These are phyloP conservation scores for Litsea cubeba DNA, from an alignment of 164 flowering plant genomes.

Conservation along the genomic window DNA sequence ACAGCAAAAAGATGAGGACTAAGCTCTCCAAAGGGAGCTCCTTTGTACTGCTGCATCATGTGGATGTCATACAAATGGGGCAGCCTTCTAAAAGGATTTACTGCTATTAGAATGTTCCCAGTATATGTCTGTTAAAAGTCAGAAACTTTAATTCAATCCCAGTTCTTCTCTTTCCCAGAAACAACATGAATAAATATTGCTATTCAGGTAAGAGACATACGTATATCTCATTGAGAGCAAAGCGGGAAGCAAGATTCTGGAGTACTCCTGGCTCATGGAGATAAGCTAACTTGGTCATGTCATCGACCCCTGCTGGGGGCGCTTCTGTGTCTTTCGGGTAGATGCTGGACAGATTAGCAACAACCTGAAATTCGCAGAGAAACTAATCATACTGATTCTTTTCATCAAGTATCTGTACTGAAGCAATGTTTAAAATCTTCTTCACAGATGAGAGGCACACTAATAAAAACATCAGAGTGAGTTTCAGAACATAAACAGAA, in stretches of 20 bases:
- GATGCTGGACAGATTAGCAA: slow-evolving; percentile 51
- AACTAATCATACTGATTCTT: background rate
- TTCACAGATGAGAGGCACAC: background rate
- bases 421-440: background rate
- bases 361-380: slow-evolving; percentile 36
- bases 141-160: slow-evolving; percentile 10
- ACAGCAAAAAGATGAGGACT: slow-evolving; percentile 86
- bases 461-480: background rate
- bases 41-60: slow-evolving; percentile 90
- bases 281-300: slow-evolving; percentile 86
- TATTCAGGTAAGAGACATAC: slow-evolving; percentile 33
- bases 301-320: slow-evolving; percentile 82
- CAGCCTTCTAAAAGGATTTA: slow-evolving; percentile 75
- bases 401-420: background rate
- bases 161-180: background rate
- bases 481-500: background rate
- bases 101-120: slow-evolving; percentile 81
- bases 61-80: slow-evolving; percentile 77
- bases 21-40: slow-evolving; percentile 80
- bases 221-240: slow-evolving; percentile 78
- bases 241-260: slow-evolving; percentile 63
- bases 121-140: slow-evolving; percentile 68
- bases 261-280: slow-evolving; percentile 90
- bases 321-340: slow-evolving; percentile 85
- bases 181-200: background rate